phyloP scores from a whole-genome alignment of 1,284 basidiomycete genomes.

The Irpex lacteus region DNA sequence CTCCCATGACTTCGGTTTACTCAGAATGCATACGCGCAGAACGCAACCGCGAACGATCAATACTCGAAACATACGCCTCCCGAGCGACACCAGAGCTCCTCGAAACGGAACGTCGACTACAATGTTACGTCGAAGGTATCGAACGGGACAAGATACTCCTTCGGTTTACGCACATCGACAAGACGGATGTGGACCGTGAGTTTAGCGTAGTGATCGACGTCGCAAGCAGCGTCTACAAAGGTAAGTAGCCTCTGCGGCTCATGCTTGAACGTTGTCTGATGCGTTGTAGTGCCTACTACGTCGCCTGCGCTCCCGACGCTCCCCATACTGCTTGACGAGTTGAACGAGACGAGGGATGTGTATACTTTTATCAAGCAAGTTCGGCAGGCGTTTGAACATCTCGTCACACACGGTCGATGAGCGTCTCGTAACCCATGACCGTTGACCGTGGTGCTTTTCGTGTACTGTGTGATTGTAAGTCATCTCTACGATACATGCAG shows the following conservation, averaged over 20 bases:
- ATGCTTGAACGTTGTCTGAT: neutral
- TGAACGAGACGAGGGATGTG: constrained; percentile 63
- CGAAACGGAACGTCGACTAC: constrained; percentile 56
- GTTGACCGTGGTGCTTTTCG: too few species aligned
- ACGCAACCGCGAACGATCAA: constrained; percentile 63
- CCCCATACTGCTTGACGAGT: constrained; percentile 58
- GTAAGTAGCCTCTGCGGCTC: constrained; percentile 37
- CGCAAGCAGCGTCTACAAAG: constrained; percentile 58
- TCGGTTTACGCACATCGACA: constrained; percentile 68
- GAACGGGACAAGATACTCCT: constrained; percentile 70
- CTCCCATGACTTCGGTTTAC: neutral
- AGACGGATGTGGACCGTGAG: constrained; percentile 52
- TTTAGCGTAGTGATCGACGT: constrained; percentile 79
- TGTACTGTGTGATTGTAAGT: neutral
- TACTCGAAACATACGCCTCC: constrained; percentile 58
- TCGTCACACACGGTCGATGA: constrained; percentile 19
- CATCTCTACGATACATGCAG: neutral
- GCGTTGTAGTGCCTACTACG: constrained; percentile 56
- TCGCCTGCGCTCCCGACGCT: constrained; percentile 63
- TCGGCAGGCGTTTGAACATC: constrained; percentile 40
- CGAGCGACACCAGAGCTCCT: constrained; percentile 54
- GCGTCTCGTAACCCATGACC: too few species aligned
- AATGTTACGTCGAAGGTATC: constrained; percentile 73
- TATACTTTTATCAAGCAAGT: constrained; percentile 60
- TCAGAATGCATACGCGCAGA: constrained; percentile 37